Evolutionary conservation across 139 green algal genomes (phyloP).

Genomic region (Pleodorina starrii): DNA sequence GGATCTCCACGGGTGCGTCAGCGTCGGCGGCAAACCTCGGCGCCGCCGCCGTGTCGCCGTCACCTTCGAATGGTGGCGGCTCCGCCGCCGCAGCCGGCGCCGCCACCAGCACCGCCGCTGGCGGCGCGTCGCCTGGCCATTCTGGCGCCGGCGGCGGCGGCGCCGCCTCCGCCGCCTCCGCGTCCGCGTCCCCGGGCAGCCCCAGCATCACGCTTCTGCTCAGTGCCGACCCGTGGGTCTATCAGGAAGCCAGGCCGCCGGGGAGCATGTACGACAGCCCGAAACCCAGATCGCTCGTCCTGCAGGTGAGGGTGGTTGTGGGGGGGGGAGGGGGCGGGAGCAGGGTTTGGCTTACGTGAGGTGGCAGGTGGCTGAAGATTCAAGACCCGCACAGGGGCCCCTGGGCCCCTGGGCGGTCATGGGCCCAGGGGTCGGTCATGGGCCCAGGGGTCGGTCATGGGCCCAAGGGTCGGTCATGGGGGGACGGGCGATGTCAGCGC

Average conservation of each 20-base stretch:
- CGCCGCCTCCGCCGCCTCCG: too few relatives aligned
- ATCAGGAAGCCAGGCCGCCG: not conserved
- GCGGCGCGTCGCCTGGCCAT: not conserved
- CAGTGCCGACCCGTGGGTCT: slow-evolving; percentile 58
- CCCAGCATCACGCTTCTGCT: slow-evolving; percentile 53
- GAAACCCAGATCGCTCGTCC: slow-evolving; percentile 52
- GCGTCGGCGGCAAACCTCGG: too few relatives aligned
- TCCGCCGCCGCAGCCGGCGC: too few relatives aligned
- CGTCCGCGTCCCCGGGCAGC: not conserved
- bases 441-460: not conserved
- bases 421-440: not conserved
- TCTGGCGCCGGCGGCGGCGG: too few relatives aligned
- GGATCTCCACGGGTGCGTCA: not conserved
- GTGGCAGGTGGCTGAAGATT: too few relatives aligned
- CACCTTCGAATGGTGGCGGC: too few relatives aligned
- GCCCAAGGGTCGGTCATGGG: not conserved
- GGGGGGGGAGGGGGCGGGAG: too few relatives aligned
- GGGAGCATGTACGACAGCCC: not conserved
- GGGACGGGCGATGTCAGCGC: too few relatives aligned
- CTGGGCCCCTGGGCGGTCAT: not conserved
- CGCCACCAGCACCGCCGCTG: too few relatives aligned
- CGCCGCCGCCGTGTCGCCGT: too few relatives aligned
- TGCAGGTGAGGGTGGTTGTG: slow-evolving; percentile 65
- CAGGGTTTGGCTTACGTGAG: too few relatives aligned
- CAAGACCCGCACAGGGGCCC: not conserved